Base-by-base conservation (phyloP, 345 rosid genomes). In the Populus pruinosa region DNA sequence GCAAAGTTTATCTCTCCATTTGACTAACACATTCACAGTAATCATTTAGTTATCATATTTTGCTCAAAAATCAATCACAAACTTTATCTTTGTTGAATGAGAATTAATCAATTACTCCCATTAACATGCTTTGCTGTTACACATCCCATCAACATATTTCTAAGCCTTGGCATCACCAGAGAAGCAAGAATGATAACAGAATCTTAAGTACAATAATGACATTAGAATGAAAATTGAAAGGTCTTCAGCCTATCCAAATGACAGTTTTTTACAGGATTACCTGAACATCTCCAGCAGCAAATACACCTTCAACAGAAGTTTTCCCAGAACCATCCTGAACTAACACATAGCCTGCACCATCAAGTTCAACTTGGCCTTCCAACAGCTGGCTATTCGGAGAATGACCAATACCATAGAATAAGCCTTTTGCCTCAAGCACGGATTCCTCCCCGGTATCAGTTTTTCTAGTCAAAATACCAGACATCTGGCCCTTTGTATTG, bases 211-310 rank as follows among this genome's bases (percentile, higher is more conserved):
- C 50, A 3, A 18, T 14, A 47, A 14, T 14, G 50, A 4, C 18
- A 47, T 47, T 12, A 12, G 18, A 68, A n/a, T 67, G 47, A 17
- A n/a, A 38, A 33, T 38, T 35, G 65, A 20, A 4, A 33, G 14
- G 39, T 67, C 70, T 35, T 38, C 35, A 67, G 63, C 35, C 70
- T 4, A 35, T 63, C 70, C 6, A 66, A 75, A 50, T 10, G 47
- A 67, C 35, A 59, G 41, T 18, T 38, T 73, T 78, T 56, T 38
- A 74, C 65, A 39, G 44, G 64, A 81, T 69, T 86, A 95, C 99
- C 98, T 95, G 99, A 70, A 95, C 96, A 85, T 95, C 99, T 79
- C 99, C 99, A 65, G 99, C 98, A 70, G 97, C 99, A 86, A 93
- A 95, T 70, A 93, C 92, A 82, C 99, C 99, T 76, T 91, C 87